Evolutionary conservation across 371 early-diverging fungal genomes (phyloP).

Genomic region (Rozella allomycis): DNA sequence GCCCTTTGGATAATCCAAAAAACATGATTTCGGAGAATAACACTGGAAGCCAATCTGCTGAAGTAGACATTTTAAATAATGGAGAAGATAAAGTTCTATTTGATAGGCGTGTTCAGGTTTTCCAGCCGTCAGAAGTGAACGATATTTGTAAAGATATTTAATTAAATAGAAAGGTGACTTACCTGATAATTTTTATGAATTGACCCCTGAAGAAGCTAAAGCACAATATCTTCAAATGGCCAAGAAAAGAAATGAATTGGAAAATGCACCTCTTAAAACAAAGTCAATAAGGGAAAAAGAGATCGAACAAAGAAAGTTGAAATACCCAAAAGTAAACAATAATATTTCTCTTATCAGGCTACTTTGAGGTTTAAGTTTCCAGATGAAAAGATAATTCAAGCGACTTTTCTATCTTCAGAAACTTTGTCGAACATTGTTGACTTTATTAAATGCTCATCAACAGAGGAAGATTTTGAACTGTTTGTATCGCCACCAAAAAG

Average conservation of each 20-base stretch:
- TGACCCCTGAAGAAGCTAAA: slow-evolving; percentile 18
- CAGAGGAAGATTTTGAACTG: too few relatives aligned
- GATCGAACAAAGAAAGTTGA: slow-evolving; percentile 10
- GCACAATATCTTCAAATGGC: slow-evolving; percentile 9
- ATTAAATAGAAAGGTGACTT: slow-evolving; percentile 21
- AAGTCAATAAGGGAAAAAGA: slow-evolving; percentile 26
- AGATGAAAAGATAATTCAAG: slow-evolving; percentile 20
- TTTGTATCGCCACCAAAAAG: too few relatives aligned
- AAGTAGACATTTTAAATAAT: too few relatives aligned
- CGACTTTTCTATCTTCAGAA: slow-evolving; percentile 22
- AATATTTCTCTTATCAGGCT: slow-evolving; percentile 6
- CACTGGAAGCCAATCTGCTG: too few relatives aligned
- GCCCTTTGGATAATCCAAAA: too few relatives aligned
- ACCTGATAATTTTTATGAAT: slow-evolving; percentile 35
- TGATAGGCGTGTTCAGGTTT: too few relatives aligned
- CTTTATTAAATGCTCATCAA: too few relatives aligned
- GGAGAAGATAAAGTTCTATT: too few relatives aligned
- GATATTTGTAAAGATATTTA: too few relatives aligned
- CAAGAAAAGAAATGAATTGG: slow-evolving; percentile 6
- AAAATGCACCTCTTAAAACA: slow-evolving; percentile 25
- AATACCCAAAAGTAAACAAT: slow-evolving; percentile 18
- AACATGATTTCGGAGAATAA: too few relatives aligned
- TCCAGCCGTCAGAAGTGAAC: too few relatives aligned
- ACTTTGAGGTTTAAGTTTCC: slow-evolving; percentile 30
- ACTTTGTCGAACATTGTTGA: too few relatives aligned